phyloP scores from a whole-genome alignment of 1,139 yeast genomes.

The Meyerozyma guilliermondii region DNA sequence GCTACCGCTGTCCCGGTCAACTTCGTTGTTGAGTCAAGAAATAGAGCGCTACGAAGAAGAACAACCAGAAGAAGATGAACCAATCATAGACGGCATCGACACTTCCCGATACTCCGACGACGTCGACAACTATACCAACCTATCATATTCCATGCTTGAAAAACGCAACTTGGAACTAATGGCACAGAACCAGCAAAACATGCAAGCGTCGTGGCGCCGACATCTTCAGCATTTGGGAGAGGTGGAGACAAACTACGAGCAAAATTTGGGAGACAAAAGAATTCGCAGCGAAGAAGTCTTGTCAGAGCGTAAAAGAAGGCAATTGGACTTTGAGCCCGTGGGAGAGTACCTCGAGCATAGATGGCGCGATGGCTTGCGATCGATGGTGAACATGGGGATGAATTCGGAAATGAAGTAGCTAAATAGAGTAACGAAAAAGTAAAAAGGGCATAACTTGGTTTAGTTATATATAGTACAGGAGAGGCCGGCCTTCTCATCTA shows the following conservation, averaged over 20 bases:
- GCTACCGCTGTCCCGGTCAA: slow-evolving; percentile 4
- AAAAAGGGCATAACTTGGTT: too few relatives aligned
- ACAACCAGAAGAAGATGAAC: slow-evolving; percentile 13
- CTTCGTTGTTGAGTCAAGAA: slow-evolving; percentile 19
- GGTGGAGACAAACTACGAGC: slow-evolving; percentile 13
- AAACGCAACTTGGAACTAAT: slow-evolving; percentile 23
- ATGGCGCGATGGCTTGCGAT: slow-evolving; percentile 37
- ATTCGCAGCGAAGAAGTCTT: slow-evolving; percentile 26
- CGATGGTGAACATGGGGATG: slow-evolving; percentile 29
- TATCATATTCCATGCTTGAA: slow-evolving; percentile 27
- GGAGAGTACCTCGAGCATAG: slow-evolving; percentile 27
- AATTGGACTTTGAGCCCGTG: slow-evolving; percentile 28
- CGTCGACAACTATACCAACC: slow-evolving; percentile 20
- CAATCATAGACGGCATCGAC: slow-evolving; percentile 23
- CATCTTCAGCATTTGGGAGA: slow-evolving; percentile 16
- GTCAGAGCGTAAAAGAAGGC: slow-evolving; percentile 27
- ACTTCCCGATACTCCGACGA: slow-evolving; percentile 20
- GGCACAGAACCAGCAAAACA: slow-evolving; percentile 16
- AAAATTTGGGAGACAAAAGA: slow-evolving; percentile 23
- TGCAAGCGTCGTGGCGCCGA: slow-evolving; percentile 14
- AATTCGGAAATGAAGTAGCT: slow-evolving; percentile 15
- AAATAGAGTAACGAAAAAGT: too few relatives aligned
- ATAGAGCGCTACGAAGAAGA: slow-evolving; percentile 29
- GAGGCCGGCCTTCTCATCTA: too few relatives aligned
- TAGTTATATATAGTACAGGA: not conserved